A percentile compares a stretch with the other conserved stretches of the same genome.
Conservation (phyloP, 148 eudicot genomes). For the Arbutus unedo region DNA sequence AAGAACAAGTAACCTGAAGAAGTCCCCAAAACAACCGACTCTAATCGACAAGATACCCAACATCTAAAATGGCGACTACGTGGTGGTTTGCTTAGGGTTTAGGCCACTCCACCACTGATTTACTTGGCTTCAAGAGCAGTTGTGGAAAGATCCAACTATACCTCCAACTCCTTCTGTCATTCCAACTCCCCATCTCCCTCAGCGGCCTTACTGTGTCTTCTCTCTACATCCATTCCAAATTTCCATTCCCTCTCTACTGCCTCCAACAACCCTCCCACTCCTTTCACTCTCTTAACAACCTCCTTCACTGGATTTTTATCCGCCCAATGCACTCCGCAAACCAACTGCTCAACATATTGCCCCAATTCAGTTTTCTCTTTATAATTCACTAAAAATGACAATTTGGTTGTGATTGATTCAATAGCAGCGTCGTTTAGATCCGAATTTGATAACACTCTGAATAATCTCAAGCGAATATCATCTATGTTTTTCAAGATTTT, state of each 20-base stretch:
- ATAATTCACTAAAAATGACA: constrained; percentile 28
- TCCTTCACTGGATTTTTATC: constrained; percentile 39
- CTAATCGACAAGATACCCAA: no score
- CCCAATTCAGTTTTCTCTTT: constrained; percentile 40
- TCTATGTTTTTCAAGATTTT: constrained; percentile 67
- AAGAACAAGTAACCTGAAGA: no score
- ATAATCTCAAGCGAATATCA: constrained; percentile 56
- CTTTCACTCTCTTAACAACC: constrained; percentile 39
- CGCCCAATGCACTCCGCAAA: constrained; percentile 47
- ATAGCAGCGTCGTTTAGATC: constrained; percentile 74
- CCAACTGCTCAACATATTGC: constrained; percentile 83
- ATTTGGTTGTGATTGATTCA: constrained; percentile 68
- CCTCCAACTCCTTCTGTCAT: constrained; percentile 80
- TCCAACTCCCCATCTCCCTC: constrained; percentile 60
- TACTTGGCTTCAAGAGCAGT: constrained; percentile 72
- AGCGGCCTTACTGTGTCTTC: constrained; percentile 64
- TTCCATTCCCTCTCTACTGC: constrained; percentile 77
- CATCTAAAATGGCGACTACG: no score
- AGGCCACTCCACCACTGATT: constrained; percentile 71
- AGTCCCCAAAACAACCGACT: no score
- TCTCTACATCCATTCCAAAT: constrained; percentile 71
- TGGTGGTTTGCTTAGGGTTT: no score
- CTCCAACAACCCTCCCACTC: constrained; percentile 51
- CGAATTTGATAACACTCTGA: constrained; percentile 56
- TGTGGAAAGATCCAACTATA: constrained; percentile 82